Conservation (phyloP, 768 basidiomycete species). For the Rhodocollybia butyracea region DNA sequence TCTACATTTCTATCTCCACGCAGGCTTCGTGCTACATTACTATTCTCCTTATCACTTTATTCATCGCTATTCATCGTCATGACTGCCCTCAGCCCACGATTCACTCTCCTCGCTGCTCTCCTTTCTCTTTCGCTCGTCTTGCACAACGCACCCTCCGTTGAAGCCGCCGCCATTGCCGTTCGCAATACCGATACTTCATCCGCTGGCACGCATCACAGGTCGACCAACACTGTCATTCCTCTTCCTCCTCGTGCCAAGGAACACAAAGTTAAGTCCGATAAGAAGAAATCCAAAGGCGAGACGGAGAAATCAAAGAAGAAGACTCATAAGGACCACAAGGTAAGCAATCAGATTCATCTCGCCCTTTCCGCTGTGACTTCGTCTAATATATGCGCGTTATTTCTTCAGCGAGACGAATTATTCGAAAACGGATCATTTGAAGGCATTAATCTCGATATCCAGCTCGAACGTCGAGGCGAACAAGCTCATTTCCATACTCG, state of each 20-base stretch:
- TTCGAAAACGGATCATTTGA: background rate
- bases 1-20: slow-evolving; percentile 11
- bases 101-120: slow-evolving; percentile 43
- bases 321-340: background rate
- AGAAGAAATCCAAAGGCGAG: background rate
- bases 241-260: background rate
- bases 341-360: background rate
- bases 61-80: slow-evolving; percentile 30
- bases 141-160: slow-evolving; percentile 28
- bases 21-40: slow-evolving; percentile 11
- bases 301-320: background rate
- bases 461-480: background rate
- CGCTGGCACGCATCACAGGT: slow-evolving; percentile 2
- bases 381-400: slow-evolving; percentile 5
- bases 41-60: slow-evolving; percentile 13
- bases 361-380: background rate
- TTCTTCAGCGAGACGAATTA: background rate
- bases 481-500: slow-evolving; percentile 7
- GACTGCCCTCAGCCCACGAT: slow-evolving; percentile 46
- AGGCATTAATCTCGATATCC: background rate
- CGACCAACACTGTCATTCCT: background rate
- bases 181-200: slow-evolving; percentile 12
- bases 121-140: slow-evolving; percentile 43
- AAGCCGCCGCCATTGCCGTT: slow-evolving; percentile 35
- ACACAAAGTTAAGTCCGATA: background rate